Evolutionary conservation across 2,329 filamentous ascomycete genomes (phyloP), one percentile per base, ranked within the genome.

Genomic region (Aspergillus japonicus): DNA sequence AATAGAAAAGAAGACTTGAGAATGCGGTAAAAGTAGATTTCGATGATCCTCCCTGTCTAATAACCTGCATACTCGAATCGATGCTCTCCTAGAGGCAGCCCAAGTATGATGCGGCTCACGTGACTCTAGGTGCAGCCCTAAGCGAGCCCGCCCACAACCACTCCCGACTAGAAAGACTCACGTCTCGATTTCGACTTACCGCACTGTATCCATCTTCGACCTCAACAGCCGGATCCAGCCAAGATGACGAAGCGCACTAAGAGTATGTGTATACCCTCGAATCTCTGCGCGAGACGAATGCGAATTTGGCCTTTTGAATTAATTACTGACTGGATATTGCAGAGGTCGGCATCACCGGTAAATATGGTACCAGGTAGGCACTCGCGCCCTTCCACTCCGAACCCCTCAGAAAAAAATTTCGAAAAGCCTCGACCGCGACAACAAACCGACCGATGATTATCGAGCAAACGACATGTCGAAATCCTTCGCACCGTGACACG

Each of bases 281-380:
- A 42, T 53, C 23, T 47, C 14, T 42, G 29, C 16, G 26, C 7
- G 11, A 8, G 12, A 47, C 14, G 8, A n/a, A 21, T n/a, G 26
- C 29, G 26, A 33, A 44, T 39, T 53, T 59, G 23, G 31, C 21
- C 16, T 49, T 21, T 23, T 33, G 24, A 44, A 54, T 26, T 31
- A 21, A 23, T 56, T 66, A 64, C 72, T 77, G 72, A 77, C 62
- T 57, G 26, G n/a, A 51, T 58, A 61, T 57, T 64, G 58, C 71
- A 83, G 81, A 96, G 90, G 92, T 96, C 88, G 92, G 92, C 82
- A 93, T 97, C 82, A 97, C 94, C 85, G 91, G 93, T 84, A 96
- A 96, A 89, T 97, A 96, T 85, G 93, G 93, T 87, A 93, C 90
- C 80, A 91, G 92, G 89, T 96, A 90, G 82, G 89, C 76, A 74